phyloP scores from a whole-genome alignment of 441 rosid genomes.

The Hura crepitans region DNA sequence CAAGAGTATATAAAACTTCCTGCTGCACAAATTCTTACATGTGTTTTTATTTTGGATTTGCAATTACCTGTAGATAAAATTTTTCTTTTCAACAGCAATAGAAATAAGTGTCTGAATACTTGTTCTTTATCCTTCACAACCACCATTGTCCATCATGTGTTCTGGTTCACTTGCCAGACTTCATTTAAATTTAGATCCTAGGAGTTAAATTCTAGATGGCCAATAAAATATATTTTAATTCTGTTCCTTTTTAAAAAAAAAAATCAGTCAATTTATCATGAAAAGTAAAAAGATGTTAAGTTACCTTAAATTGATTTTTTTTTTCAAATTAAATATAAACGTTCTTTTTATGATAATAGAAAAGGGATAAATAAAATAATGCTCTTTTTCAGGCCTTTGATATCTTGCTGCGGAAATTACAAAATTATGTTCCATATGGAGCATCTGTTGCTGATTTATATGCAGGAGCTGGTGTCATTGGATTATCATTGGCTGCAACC shows the following conservation, averaged over 20 bases:
- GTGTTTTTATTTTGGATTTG: neutral
- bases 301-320: neutral
- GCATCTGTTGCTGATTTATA: slow-evolving; percentile 88
- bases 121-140: neutral
- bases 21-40: neutral
- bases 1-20: slow-evolving; percentile 39
- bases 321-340: neutral
- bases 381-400: slow-evolving; percentile 70
- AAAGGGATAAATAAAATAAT: neutral
- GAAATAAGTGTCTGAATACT: slow-evolving; percentile 6
- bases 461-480: slow-evolving; percentile 96
- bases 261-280: neutral
- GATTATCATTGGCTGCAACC: slow-evolving; percentile 76
- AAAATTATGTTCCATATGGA: slow-evolving; percentile 75
- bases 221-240: neutral
- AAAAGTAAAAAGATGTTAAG: neutral
- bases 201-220: neutral
- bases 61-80: neutral
- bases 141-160: neutral
- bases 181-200: neutral
- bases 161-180: neutral
- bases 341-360: too few species aligned
- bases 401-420: slow-evolving; percentile 71
- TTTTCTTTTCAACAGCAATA: neutral
- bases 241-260: neutral